These are phyloP conservation scores for Purshia tridentata DNA, from an alignment of 306 rosid genomes.

Conservation along the genomic window DNA sequence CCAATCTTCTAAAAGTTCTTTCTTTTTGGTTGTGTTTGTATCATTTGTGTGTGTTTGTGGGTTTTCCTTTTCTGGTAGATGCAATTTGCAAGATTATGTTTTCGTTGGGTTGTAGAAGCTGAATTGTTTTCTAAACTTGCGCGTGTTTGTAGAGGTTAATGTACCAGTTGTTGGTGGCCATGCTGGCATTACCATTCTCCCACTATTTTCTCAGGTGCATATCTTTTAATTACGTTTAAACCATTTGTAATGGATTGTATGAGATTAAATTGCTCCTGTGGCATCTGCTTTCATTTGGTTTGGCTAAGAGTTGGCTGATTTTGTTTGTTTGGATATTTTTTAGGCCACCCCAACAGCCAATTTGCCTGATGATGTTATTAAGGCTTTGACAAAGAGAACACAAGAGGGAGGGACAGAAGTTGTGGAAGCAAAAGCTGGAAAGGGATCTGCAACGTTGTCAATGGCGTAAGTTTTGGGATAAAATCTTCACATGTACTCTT, in stretches of 20 bases:
- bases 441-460: conserved; percentile 97
- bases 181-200: conserved; percentile 95
- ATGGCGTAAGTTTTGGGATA: conserved; percentile 77
- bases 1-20: neutral
- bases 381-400: conserved; percentile 86
- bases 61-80: neutral
- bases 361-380: conserved; percentile 57
- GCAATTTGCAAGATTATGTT: neutral
- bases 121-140: neutral
- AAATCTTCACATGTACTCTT: neutral
- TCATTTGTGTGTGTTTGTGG: too few relatives aligned
- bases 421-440: conserved; percentile 98
- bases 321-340: conserved; percentile 16
- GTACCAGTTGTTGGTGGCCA: conserved; percentile 99
- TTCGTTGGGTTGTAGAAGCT: neutral
- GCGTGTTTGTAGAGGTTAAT: conserved; percentile 68
- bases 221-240: neutral
- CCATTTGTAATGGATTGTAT: neutral
- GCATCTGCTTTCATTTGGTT: conserved; percentile 19
- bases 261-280: neutral
- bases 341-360: conserved; percentile 88
- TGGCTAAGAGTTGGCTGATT: conserved; percentile 10
- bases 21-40: neutral
- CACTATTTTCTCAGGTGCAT: conserved; percentile 87
- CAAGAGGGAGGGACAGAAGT: conserved; percentile 99